These are phyloP conservation scores for Volutella citrinella DNA, from an alignment of 2,329 filamentous ascomycete species.

Conservation along the genomic window DNA sequence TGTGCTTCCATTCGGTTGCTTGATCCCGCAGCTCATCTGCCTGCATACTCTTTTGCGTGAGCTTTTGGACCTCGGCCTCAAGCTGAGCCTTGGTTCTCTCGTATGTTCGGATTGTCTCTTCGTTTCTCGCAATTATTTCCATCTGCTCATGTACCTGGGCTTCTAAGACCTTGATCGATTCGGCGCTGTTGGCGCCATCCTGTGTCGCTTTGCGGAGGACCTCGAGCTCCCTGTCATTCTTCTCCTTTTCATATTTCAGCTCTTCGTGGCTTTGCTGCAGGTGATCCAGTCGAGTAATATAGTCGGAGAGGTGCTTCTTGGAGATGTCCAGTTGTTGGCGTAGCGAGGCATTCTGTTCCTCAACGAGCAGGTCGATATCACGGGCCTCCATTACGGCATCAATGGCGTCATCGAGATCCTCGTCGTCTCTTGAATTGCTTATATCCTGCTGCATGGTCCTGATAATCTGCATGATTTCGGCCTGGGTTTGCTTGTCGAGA, in stretches of 20 bases:
- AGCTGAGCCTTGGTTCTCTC: conserved; percentile 47
- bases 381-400: conserved; percentile 41
- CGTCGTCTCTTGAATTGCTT: conserved; percentile 33
- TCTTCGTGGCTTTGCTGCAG: conserved; percentile 63
- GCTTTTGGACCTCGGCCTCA: conserved; percentile 50
- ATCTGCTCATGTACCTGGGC: conserved; percentile 63
- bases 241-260: conserved; percentile 60
- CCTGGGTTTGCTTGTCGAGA: conserved; percentile 41
- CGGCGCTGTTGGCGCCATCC: conserved; percentile 50
- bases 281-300: conserved; percentile 57
- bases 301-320: conserved; percentile 56
- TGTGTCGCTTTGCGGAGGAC: conserved; percentile 47
- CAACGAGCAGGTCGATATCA: conserved; percentile 54
- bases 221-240: conserved; percentile 52
- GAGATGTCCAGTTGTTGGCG: conserved; percentile 50
- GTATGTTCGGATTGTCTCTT: conserved; percentile 51
- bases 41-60: conserved; percentile 45
- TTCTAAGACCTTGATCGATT: conserved; percentile 53
- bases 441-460: conserved; percentile 39
- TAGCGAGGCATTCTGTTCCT: conserved; percentile 52
- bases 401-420: conserved; percentile 37
- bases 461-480: conserved; percentile 44
- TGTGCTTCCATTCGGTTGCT: conserved; percentile 56
- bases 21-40: conserved; percentile 55
- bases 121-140: conserved; percentile 62